Base-by-base conservation (phyloP, 495 filamentous ascomycete species). In the Aspergillus haitiensis region DNA sequence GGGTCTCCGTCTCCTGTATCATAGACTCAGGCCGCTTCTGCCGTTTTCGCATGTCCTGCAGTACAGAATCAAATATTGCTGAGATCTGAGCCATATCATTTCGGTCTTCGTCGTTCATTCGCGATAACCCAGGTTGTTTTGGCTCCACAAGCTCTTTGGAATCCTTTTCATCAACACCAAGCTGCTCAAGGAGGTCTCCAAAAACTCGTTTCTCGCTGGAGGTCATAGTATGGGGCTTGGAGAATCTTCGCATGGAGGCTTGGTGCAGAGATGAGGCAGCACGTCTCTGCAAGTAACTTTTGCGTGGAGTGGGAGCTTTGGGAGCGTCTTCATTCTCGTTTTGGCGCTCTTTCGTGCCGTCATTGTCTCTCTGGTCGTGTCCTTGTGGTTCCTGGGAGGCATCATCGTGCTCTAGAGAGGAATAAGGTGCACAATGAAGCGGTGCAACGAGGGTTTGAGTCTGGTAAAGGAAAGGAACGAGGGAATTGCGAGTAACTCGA, bases 401-500 rank as follows among this genome's bases (percentile, higher is more conserved):
- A 49, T 63, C 52, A 55, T 48, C 42, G 50, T 55, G 53, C 32
- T 8, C 18, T 58, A 27, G 21, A 27, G 58, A 52, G 52, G 52
- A 52, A 53, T 57, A 48, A 10, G 32, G 37, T 2, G 57, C 56
- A 52, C 55, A 53, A 36, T 55, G 52, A 10, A 54, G 68, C 7
- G 54, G 51, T 63, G 10, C 59, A 46, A 50, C 70, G 70, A 89
- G 75, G 0, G 86, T 88, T 56, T 76, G 76, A n/a, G 88, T 90
- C 55, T 88, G 84, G 68, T 90, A 91, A 7, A 92, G 80, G 50
- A 91, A 89, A 0, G 87, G 84, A 11, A 82, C 67, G 6, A 82
- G 54, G 10, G 69, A 72, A 35, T 64, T 70, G 16, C 61, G 50
- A 32, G 60, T 64, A 21, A 63, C 59, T 8, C 60, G 65, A 6